Conservation (phyloP, 176 grass and related monocot genomes). For the Triticum timopheevii region DNA sequence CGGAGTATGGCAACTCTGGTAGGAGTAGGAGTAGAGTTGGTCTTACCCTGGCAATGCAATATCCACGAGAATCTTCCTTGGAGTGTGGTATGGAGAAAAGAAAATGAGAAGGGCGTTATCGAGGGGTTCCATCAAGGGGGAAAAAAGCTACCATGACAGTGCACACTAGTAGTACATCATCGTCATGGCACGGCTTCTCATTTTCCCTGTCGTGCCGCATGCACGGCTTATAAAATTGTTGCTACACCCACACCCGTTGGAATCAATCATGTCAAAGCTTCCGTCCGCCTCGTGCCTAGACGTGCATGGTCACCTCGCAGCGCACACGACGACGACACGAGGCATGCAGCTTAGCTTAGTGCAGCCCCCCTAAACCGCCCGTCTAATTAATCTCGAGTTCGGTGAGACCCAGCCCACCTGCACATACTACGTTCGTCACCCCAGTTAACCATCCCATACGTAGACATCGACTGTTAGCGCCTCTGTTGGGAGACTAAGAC, state of each 20-base stretch:
- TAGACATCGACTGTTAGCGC: not conserved
- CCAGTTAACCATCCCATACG: not conserved
- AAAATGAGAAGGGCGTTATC: slow-evolving; percentile 23
- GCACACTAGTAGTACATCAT: slow-evolving; percentile 7
- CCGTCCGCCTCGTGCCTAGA: not conserved
- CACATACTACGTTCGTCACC: not conserved
- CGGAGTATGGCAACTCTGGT: too few relatives aligned
- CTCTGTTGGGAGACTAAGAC: not conserved
- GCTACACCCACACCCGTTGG: not conserved
- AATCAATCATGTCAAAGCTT: slow-evolving; percentile 1
- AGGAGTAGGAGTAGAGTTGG: too few relatives aligned
- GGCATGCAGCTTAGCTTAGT: not conserved
- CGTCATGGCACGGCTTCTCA: not conserved
- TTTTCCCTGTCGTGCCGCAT: not conserved
- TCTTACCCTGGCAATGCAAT: too few relatives aligned
- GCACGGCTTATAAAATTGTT: slow-evolving; percentile 8
- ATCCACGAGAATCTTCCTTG: slow-evolving; percentile 28
- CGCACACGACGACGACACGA: not conserved
- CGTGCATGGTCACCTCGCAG: slow-evolving; percentile 30
- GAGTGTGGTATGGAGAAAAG: not conserved
- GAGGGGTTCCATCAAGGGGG: slow-evolving; percentile 18
- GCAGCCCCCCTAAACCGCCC: not conserved
- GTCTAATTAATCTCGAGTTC: not conserved
- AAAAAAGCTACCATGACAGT: slow-evolving; percentile 14
- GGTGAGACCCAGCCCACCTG: not conserved